A percentile compares a stretch with the other conserved stretches of the same genome.
phyloP scores from a whole-genome alignment of 1,139 yeast species.

The Kodamaea arcana region DNA sequence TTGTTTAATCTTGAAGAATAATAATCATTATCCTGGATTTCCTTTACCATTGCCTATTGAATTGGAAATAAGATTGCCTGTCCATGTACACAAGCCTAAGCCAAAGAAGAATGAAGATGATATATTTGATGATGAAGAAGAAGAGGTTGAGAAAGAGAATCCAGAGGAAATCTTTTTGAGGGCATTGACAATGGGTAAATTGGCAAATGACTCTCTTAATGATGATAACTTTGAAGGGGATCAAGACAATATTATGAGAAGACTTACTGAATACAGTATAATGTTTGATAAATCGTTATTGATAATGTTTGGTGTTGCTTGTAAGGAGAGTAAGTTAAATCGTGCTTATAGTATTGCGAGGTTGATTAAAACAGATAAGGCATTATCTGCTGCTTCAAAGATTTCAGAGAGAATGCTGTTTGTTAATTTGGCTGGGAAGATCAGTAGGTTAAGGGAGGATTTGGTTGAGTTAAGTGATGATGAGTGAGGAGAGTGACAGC shows the following conservation, averaged over 20 bases:
- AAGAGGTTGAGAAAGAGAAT: constrained; percentile 30
- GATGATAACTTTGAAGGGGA: constrained; percentile 31
- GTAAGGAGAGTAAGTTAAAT: constrained; percentile 59
- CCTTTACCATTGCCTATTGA: constrained; percentile 86
- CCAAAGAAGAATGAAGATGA: constrained; percentile 14
- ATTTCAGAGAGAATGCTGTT: constrained; percentile 79
- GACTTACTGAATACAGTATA: constrained; percentile 47
- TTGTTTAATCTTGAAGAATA: constrained; percentile 71
- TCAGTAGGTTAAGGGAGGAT: constrained; percentile 60
- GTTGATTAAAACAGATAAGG: constrained; percentile 70
- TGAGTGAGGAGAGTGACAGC: constrained; percentile 11
- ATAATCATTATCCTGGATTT: constrained; percentile 48
- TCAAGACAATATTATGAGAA: constrained; percentile 41
- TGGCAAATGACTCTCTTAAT: constrained; percentile 40
- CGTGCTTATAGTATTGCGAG: constrained; percentile 70
- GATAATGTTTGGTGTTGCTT: constrained; percentile 71
- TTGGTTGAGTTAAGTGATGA: constrained; percentile 28
- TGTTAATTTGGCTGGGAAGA: constrained; percentile 59
- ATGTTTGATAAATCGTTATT: constrained; percentile 70
- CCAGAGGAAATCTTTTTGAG: constrained; percentile 44
- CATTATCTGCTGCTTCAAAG: constrained; percentile 77
- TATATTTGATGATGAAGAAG: constrained; percentile 21
- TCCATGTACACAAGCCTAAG: constrained; percentile 23
- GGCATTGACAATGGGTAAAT: constrained; percentile 46
- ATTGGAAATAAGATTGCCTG: constrained; percentile 65